Evolutionary conservation across 2,329 filamentous ascomycete genomes (phyloP).

Genomic region (Penicillium sp.): DNA sequence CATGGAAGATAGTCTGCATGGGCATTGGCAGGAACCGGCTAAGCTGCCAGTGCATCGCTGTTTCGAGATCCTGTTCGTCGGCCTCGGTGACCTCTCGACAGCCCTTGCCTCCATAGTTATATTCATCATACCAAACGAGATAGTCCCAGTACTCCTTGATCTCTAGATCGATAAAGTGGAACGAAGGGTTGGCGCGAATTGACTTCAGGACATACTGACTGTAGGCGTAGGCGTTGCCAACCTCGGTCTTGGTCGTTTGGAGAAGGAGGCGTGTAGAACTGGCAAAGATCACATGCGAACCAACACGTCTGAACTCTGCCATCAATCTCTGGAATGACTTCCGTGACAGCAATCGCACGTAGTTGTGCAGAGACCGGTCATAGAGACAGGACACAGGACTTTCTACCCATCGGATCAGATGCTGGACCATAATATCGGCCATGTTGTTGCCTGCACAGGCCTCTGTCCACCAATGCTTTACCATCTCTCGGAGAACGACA

Average conservation of each 20-base stretch:
- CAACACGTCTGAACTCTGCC: conserved; percentile 91
- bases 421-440: conserved; percentile 96
- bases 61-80: conserved; percentile 79
- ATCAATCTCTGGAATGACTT: conserved; percentile 97
- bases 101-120: conserved; percentile 95
- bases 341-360: conserved; percentile 97
- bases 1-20: conserved; percentile 79
- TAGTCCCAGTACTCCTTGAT: conserved; percentile 99
- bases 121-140: conserved; percentile 97
- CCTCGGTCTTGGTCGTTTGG: conserved; percentile 94
- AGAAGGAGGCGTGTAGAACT: conserved; percentile 84
- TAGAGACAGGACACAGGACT: conserved; percentile 92
- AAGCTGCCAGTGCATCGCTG: conserved; percentile 98
- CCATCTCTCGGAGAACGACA: conserved; percentile 91
- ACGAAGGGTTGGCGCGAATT: conserved; percentile 90
- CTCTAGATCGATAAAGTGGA: conserved; percentile 94
- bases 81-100: conserved; percentile 74
- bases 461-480: conserved; percentile 97
- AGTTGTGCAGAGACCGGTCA: conserved; percentile 89
- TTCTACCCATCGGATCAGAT: conserved; percentile 96
- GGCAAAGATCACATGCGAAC: conserved; percentile 93
- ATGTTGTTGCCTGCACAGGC: conserved; percentile 86
- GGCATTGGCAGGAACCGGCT: conserved; percentile 78
- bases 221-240: conserved; percentile 95
- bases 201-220: conserved; percentile 97